Percentiles rank a stretch among this genome's conserved stretches.
These are phyloP conservation scores for Penicillium simplicissimum DNA, from an alignment of 495 filamentous ascomycete genomes.

Conservation along the genomic window DNA sequence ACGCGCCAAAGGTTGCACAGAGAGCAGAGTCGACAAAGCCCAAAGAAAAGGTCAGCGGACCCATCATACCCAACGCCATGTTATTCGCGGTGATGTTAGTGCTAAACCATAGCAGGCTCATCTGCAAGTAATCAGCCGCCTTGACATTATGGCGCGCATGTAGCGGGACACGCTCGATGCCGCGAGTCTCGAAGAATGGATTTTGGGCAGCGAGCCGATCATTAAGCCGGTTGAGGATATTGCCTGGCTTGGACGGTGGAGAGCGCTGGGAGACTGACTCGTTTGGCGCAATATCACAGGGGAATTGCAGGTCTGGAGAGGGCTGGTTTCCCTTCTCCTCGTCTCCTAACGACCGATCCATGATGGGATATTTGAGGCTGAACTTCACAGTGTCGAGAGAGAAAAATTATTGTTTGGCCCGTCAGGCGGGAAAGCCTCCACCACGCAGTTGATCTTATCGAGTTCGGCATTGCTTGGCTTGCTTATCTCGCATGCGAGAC, in stretches of 20 bases:
- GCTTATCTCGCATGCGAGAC: neutral
- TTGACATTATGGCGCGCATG: conserved; percentile 41
- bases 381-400: neutral
- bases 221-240: conserved; percentile 29
- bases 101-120: conserved; percentile 62
- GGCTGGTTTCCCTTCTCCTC: neutral
- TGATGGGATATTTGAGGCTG: neutral
- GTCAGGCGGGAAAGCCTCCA: neutral
- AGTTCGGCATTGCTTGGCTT: conserved; percentile 3
- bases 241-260: neutral
- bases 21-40: conserved; percentile 60
- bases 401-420: neutral
- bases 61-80: conserved; percentile 61
- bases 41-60: conserved; percentile 58
- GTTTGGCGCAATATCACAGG: neutral
- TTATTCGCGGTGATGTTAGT: conserved; percentile 67
- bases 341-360: neutral
- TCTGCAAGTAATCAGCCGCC: conserved; percentile 47
- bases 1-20: conserved; percentile 56
- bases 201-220: conserved; percentile 37
- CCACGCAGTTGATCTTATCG: neutral
- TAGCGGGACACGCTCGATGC: conserved; percentile 60
- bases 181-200: conserved; percentile 63
- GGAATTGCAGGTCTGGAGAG: neutral
- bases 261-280: neutral